Evolutionary conservation across 2,329 filamentous ascomycete genomes (phyloP).

Genomic region (Ophiostoma perfectum): DNA sequence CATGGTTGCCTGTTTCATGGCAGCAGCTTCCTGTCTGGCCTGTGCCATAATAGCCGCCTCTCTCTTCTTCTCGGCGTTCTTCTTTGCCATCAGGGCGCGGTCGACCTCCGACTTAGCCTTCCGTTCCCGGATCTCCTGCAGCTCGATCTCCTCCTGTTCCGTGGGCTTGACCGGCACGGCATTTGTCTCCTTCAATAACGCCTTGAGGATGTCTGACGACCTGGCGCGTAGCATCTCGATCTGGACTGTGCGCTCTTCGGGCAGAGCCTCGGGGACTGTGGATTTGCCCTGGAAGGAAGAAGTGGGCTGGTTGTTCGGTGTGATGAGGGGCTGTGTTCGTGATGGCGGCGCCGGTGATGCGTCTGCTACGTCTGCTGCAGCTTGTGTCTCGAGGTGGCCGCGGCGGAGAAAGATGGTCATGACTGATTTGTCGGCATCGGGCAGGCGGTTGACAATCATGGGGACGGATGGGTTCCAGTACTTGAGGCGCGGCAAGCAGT

Average conservation of each 20-base stretch:
- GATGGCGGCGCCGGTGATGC: neutral
- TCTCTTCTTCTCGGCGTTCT: constrained; percentile 53
- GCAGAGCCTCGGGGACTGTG: constrained; percentile 44
- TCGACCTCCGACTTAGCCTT: constrained; percentile 49
- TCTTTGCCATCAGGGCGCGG: constrained; percentile 47
- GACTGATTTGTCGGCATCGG: constrained; percentile 51
- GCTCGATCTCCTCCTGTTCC: constrained; percentile 57
- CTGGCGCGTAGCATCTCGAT: constrained; percentile 61
- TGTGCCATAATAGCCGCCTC: constrained; percentile 55
- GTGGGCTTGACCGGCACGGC: constrained; percentile 54
- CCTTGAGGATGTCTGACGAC: constrained; percentile 57
- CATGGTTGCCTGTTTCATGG: constrained; percentile 35
- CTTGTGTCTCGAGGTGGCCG: constrained; percentile 15
- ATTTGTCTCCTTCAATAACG: constrained; percentile 58
- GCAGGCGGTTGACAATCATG: constrained; percentile 72
- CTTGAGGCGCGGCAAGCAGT: constrained; percentile 79
- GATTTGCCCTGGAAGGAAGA: constrained; percentile 46
- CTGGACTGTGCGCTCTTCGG: constrained; percentile 46
- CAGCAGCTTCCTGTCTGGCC: constrained; percentile 48
- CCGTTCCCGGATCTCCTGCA: constrained; percentile 53
- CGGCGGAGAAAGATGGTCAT: constrained; percentile 61
- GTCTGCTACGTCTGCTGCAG: neutral
- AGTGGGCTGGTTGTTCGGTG: constrained; percentile 36
- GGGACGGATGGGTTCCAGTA: constrained; percentile 84
- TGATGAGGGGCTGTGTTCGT: constrained; percentile 19